Evolutionary conservation across 495 filamentous ascomycete genomes (phyloP).

Genomic region (Ramalina intermedia): DNA sequence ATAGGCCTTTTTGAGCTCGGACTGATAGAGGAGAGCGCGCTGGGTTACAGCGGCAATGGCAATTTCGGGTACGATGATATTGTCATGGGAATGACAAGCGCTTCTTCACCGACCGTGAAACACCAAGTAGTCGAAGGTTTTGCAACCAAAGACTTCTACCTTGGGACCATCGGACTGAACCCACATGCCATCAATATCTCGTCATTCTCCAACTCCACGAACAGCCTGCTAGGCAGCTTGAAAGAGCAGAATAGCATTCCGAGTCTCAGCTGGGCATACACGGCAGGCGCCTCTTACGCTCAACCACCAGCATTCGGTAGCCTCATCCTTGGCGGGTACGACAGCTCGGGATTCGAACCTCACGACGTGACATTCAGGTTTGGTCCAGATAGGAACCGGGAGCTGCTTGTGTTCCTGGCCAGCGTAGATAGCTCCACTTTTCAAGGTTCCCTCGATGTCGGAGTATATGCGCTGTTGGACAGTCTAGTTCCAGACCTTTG

Average conservation of each 20-base stretch:
- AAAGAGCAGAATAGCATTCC: slow-evolving; percentile 13
- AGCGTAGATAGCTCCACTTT: slow-evolving; percentile 18
- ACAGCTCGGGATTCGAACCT: slow-evolving; percentile 31
- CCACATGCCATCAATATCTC: slow-evolving; percentile 20
- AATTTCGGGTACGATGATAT: slow-evolving; percentile 21
- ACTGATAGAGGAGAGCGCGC: slow-evolving; percentile 6
- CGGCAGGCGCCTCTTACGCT: slow-evolving; percentile 20
- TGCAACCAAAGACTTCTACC: slow-evolving; percentile 19
- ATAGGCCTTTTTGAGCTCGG: slow-evolving; percentile 15
- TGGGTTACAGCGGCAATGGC: slow-evolving; percentile 20
- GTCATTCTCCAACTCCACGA: slow-evolving; percentile 11
- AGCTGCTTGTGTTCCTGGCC: slow-evolving; percentile 33
- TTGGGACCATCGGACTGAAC: slow-evolving; percentile 21
- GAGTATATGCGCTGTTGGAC: slow-evolving; percentile 29
- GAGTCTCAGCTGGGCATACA: slow-evolving; percentile 18
- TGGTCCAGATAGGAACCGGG: slow-evolving; percentile 30
- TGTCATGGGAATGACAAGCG: slow-evolving; percentile 13
- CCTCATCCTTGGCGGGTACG: slow-evolving; percentile 42
- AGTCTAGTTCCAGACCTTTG: slow-evolving; percentile 39
- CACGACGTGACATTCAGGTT: slow-evolving; percentile 36
- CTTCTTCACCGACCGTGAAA: slow-evolving; percentile 13
- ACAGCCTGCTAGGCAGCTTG: slow-evolving; percentile 17
- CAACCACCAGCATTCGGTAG: slow-evolving; percentile 28
- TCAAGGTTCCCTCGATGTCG: not conserved
- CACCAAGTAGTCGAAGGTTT: slow-evolving; percentile 17